Base-by-base conservation (phyloP, 495 filamentous ascomycete genomes). In the Penicillium silybi region DNA sequence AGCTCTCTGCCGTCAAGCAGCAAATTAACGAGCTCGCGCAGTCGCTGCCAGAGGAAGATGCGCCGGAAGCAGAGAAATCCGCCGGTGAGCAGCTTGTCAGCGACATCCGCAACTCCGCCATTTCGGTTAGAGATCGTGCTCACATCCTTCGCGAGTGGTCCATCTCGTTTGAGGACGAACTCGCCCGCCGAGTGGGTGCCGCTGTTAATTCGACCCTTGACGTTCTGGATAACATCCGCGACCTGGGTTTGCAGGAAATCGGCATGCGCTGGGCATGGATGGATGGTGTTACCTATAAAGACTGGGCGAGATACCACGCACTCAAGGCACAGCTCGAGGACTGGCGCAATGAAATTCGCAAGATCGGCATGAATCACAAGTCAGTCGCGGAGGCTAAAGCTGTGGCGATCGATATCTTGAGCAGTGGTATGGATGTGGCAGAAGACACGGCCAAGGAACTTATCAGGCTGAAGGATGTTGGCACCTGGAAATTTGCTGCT, bases 231-330 rank as follows among this genome's bases (percentile, higher is more conserved):
- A 78, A 81, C 46, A 90, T 96, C 49, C 82, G 89, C 18, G 90
- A 97, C 56, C 76, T 96, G 7, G 90, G 91, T 2, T 77, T 99
- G 7, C 90, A 96, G 62, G 92, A 96, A 62, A 89, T 99, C 47
- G 95, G 95, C 37, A 92, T 95, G 82, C 89, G 93, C 52, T 99
- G 95, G 92, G 91, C 92, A 1, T 95, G 89, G 86, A 95, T 89
- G 79, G 92, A 97, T 46, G 87, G 87, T 34, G 82, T 99, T 52
- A 92, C 91, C 6, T 96, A 97, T 76, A 92, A 93, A 60, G 91
- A 97, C 64, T 99, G 95, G 95, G 81, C 82, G 23, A 88, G 88
- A 60, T 97, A 96, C 63, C 87, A 96, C 61, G 77, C 85, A 22
- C 75, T 97, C 50, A 95, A 89, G 72, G 81, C 81, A 39, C 83